Conservation (phyloP, 2,329 filamentous ascomycete species). For the Pseudogymnoascus sp. region DNA sequence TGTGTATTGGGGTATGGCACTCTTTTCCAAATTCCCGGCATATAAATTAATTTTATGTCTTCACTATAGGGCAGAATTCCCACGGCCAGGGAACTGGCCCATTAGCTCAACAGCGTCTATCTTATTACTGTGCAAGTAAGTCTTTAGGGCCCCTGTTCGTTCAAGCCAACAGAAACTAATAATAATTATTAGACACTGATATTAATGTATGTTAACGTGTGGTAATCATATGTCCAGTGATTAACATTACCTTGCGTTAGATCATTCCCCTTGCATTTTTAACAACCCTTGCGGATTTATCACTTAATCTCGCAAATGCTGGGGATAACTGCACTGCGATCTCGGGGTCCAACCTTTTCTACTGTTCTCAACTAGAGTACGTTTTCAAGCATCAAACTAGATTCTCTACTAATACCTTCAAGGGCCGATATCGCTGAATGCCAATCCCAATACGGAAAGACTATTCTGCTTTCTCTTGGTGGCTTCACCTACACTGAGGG, state of each 20-base stretch:
- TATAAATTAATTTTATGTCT: conserved; percentile 19
- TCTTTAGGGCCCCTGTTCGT: conserved; percentile 9
- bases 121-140: conserved; percentile 53
- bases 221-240: neutral
- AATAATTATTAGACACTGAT: conserved; percentile 32
- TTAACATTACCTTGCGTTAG: conserved; percentile 28
- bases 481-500: conserved; percentile 64
- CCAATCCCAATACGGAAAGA: conserved; percentile 57
- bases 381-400: conserved; percentile 20
- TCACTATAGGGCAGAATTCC: conserved; percentile 50
- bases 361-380: conserved; percentile 60
- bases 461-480: conserved; percentile 64
- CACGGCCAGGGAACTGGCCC: conserved; percentile 37
- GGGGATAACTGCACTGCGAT: conserved; percentile 56
- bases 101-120: conserved; percentile 46
- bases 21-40: neutral
- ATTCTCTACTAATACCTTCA: conserved; percentile 6
- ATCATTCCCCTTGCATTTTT: conserved; percentile 61
- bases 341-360: conserved; percentile 47
- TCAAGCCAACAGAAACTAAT: conserved; percentile 15
- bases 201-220: conserved; percentile 35
- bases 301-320: conserved; percentile 58
- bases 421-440: conserved; percentile 48
- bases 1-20: conserved; percentile 57
- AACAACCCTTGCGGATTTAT: conserved; percentile 45